These are phyloP conservation scores for Limnomonas spitsbergensis DNA, from an alignment of 139 green algal genomes.

Conservation along the genomic window DNA sequence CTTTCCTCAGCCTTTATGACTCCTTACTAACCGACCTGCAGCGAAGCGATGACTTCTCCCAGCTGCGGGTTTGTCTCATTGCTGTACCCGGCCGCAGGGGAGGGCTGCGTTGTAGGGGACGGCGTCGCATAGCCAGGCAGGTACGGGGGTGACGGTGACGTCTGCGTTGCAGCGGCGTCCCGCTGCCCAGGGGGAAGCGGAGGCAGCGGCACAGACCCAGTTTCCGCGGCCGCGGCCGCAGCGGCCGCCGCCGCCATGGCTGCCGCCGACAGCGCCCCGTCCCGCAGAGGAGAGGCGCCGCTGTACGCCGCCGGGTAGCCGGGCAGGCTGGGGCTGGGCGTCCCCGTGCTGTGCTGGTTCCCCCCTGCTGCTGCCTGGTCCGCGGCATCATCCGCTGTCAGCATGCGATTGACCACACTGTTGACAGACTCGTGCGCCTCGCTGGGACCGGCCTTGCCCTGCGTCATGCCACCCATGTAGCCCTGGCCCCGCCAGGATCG, in stretches of 20 bases:
- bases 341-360: neutral
- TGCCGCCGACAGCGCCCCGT: conserved; percentile 20
- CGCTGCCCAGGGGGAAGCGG: neutral
- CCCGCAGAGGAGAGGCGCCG: neutral
- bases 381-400: conserved; percentile 20
- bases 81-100: too few species aligned
- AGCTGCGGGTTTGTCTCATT: neutral
- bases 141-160: too few species aligned
- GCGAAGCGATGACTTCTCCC: conserved; percentile 3
- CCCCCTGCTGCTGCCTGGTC: neutral
- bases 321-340: neutral
- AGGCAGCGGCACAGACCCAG: neutral
- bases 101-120: too few species aligned
- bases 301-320: neutral
- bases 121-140: too few species aligned
- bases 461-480: neutral
- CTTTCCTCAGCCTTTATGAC: too few species aligned
- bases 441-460: neutral
- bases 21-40: too few species aligned
- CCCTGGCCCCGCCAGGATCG: conserved; percentile 57
- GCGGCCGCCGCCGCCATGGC: neutral
- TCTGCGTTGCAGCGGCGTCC: too few species aligned
- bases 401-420: conserved; percentile 47
- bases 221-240: too few species aligned
- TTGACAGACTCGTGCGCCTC: conserved; percentile 50